Base-by-base conservation (phyloP, 2,329 filamentous ascomycete genomes). In the Blastomyces gilchristii region DNA sequence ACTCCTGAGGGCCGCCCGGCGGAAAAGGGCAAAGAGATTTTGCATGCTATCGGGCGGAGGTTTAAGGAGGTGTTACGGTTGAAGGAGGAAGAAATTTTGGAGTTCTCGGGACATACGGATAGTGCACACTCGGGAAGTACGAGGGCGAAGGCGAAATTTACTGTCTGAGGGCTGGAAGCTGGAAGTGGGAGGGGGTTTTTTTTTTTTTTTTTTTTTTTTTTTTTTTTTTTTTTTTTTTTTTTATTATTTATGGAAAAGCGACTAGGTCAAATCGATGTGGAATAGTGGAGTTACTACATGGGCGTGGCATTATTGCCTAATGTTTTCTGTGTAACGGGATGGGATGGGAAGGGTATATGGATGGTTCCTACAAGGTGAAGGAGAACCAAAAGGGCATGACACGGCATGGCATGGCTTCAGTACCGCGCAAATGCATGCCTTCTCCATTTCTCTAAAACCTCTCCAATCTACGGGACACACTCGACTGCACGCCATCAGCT, bases 31-130 rank as follows among this genome's bases (percentile, higher is more conserved):
- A 89, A 87, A 79, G 89, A 94, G 63, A 84, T 93, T 57, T 84
- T 99, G 63, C 81, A 89, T 80, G 84, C 85, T 71, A 96, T 99
- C 71, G 94, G 94, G 69, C 84, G 82, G 69, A 87, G 87, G 68
- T 97, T 99, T 86, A 99, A 99, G 85, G 88, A 91, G 69, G 87
- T 95, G 34, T 82, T 99, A 63, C 87, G 89, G 75, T 81, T 99
- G 65, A 88, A 88, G 65, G 78, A 86, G 63, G 82, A 80, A 65
- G 94, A 97, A 75, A 77, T 81, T 65, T 86, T 99, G 64, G 95
- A 99, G 79, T 99, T 97, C 80, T 96, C 91, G 25, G 94, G 94
- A 65, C 94, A 99, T 80, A 96, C 91, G 22, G 95, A 99, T 70
- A 90, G 89, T 70, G 93, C 94, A 47, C 89, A 96, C 75, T 87